phyloP scores from a whole-genome alignment of 2,329 filamentous ascomycete genomes.

The Fusarium buxicola region DNA sequence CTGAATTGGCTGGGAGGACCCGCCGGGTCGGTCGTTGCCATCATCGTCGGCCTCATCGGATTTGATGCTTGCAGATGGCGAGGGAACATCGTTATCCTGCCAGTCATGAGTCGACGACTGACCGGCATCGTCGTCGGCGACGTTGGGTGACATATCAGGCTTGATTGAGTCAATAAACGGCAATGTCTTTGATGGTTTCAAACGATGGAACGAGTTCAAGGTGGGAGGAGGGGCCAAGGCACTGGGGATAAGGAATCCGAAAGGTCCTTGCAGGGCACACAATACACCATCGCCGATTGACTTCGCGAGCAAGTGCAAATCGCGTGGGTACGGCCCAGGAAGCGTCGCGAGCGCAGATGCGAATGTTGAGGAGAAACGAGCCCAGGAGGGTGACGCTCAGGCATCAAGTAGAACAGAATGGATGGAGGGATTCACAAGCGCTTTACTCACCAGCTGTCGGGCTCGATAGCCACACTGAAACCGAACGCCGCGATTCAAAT shows the following conservation, averaged over 20 bases:
- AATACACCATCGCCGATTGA: conserved; percentile 20
- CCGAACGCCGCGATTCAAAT: conserved; percentile 15
- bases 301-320: conserved; percentile 7
- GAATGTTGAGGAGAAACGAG: conserved; percentile 8
- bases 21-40: conserved; percentile 47
- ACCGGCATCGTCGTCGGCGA: conserved; percentile 59
- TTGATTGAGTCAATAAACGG: conserved; percentile 41
- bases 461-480: conserved; percentile 30
- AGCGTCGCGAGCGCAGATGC: not conserved
- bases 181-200: conserved; percentile 17
- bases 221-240: conserved; percentile 19
- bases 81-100: conserved; percentile 52
- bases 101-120: conserved; percentile 51
- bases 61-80: conserved; percentile 57
- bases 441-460: conserved; percentile 38
- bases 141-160: conserved; percentile 52
- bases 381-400: conserved; percentile 18
- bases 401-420: conserved; percentile 10
- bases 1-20: conserved; percentile 70
- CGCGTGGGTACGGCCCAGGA: not conserved
- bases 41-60: conserved; percentile 58
- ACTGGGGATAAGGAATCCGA: conserved; percentile 22
- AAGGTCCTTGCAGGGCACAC: conserved; percentile 15
- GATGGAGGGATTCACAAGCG: conserved; percentile 8
- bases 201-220: conserved; percentile 19